A percentile compares a stretch with the other conserved stretches of the same genome.
Conservation (phyloP, 257 asterid genomes). For the Solanum rostratum region DNA sequence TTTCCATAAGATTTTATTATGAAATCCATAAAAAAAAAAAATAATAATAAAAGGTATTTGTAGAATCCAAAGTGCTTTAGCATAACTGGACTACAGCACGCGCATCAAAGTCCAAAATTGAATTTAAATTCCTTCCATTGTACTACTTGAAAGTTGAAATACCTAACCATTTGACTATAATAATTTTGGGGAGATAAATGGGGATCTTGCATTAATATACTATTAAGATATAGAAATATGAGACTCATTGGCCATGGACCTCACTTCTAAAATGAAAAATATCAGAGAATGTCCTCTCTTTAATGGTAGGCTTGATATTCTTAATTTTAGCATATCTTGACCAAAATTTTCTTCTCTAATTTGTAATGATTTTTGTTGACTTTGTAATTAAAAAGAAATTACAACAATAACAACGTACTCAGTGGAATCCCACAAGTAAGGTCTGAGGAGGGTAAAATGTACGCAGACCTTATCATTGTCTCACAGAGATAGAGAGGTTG, state of each 20-base stretch:
- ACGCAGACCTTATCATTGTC: too few relatives aligned
- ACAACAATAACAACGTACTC: too few relatives aligned
- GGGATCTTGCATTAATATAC: not conserved
- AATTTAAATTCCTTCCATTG: not conserved
- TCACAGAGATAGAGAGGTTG: too few relatives aligned
- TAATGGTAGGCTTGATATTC: not conserved
- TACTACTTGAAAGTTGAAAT: not conserved
- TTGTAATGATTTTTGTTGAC: not conserved
- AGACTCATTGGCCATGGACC: not conserved
- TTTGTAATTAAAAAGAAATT: too few relatives aligned
- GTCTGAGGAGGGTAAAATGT: too few relatives aligned
- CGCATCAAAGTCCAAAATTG: not conserved
- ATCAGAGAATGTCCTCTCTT: not conserved
- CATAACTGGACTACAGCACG: not conserved
- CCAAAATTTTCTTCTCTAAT: not conserved
- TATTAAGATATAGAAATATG: not conserved
- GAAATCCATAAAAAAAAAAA: not conserved
- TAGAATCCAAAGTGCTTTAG: not conserved
- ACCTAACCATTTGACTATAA: conserved; percentile 1
- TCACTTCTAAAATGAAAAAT: not conserved
- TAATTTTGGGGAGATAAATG: conserved; percentile 1
- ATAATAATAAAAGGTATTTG: not conserved
- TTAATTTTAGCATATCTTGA: not conserved
- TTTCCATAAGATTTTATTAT: not conserved
- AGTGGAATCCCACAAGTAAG: too few relatives aligned